Percentiles rank a stretch among this genome's conserved stretches.
These are phyloP conservation scores for Musa acuminata DNA, from an alignment of 176 grass and related monocot species.

Conservation along the genomic window DNA sequence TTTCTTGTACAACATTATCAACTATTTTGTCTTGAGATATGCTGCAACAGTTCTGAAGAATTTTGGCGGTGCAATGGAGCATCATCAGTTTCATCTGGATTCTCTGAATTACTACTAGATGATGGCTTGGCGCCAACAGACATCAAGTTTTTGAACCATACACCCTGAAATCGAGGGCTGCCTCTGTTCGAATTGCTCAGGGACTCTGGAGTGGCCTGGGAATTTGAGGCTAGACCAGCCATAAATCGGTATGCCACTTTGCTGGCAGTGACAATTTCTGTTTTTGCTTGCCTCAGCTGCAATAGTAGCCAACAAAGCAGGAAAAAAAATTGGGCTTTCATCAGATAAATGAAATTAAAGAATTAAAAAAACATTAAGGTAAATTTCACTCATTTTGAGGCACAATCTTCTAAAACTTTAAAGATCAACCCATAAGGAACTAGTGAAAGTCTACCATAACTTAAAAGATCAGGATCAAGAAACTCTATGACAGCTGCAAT, in stretches of 20 bases:
- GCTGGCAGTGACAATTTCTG: conserved; percentile 86
- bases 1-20: conserved; percentile 16
- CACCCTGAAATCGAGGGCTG: conserved; percentile 46
- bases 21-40: conserved; percentile 17
- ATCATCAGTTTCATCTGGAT: conserved; percentile 30
- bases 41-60: conserved; percentile 32
- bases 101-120: conserved; percentile 47
- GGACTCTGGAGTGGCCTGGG: conserved; percentile 44
- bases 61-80: conserved; percentile 29
- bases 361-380: neutral
- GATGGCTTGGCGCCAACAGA: conserved; percentile 55
- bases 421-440: no score
- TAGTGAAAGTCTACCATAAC: no score
- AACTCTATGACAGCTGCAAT: neutral
- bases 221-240: conserved; percentile 71
- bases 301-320: conserved; percentile 1
- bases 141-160: conserved; percentile 80
- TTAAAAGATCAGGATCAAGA: neutral
- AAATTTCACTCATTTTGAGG: neutral
- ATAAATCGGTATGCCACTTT: conserved; percentile 95
- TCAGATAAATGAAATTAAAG: no score
- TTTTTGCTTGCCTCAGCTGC: conserved; percentile 94
- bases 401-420: neutral
- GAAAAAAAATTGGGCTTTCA: no score
- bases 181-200: conserved; percentile 40